phyloP scores from a whole-genome alignment of 805 yeast genomes.

The Starmera amethionina region DNA sequence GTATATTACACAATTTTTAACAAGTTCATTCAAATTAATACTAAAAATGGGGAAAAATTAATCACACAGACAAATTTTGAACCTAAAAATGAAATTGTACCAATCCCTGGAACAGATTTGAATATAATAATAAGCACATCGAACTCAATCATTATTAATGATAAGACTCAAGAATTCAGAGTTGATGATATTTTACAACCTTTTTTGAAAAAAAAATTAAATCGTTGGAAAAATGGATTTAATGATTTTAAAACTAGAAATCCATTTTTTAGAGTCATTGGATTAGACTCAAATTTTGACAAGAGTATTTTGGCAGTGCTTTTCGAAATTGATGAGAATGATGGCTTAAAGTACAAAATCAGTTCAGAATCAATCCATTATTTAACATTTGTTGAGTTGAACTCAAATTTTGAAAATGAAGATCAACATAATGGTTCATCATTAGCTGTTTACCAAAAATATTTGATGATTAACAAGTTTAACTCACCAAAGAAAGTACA shows the following conservation, averaged over 20 bases:
- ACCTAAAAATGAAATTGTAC: too few species aligned
- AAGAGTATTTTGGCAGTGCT: slow-evolving; percentile 11
- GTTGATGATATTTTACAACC: slow-evolving; percentile 9
- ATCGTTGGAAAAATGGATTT: slow-evolving; percentile 13
- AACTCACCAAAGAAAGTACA: neutral
- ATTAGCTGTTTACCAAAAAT: slow-evolving; percentile 15
- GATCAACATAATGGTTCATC: slow-evolving; percentile 5
- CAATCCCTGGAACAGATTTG: neutral
- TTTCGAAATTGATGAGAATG: slow-evolving; percentile 11
- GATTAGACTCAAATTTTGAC: slow-evolving; percentile 9
- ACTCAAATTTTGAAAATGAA: neutral
- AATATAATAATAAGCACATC: neutral
- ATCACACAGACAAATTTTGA: too few species aligned
- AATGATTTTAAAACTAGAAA: slow-evolving; percentile 16
- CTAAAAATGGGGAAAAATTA: too few species aligned
- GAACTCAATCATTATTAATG: too few species aligned
- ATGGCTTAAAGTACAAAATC: slow-evolving; percentile 14
- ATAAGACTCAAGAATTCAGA: neutral
- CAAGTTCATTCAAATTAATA: slow-evolving; percentile 4
- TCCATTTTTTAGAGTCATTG: slow-evolving; percentile 8
- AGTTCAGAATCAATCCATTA: slow-evolving; percentile 11
- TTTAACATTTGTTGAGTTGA: slow-evolving; percentile 10
- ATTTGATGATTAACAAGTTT: slow-evolving; percentile 5
- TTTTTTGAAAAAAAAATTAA: slow-evolving; percentile 5
- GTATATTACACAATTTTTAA: slow-evolving; percentile 6